A percentile compares a stretch with the other conserved stretches of the same genome.
Evolutionary conservation across 192 early-diverging fungal genomes (phyloP).

Genomic region (Chytriomyces hyalinus): DNA sequence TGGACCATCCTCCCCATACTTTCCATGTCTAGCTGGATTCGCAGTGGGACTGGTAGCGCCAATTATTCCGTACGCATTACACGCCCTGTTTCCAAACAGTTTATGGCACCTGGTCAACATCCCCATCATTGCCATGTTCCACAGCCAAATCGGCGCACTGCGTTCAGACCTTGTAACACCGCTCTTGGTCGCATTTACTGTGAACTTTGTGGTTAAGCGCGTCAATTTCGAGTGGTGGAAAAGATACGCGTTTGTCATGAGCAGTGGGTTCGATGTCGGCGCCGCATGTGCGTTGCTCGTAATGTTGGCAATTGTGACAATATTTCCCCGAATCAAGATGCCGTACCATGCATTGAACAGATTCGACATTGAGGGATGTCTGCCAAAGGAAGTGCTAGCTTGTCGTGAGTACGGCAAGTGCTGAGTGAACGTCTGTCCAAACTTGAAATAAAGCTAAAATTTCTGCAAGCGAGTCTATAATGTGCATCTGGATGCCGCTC

Average conservation of each 20-base stretch:
- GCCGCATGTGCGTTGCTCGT: slow-evolving; percentile 8
- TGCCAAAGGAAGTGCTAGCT: not conserved
- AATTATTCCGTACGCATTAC: slow-evolving; percentile 34
- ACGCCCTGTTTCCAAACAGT: slow-evolving; percentile 25
- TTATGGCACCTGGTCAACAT: slow-evolving; percentile 39
- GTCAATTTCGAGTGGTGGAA: slow-evolving; percentile 54
- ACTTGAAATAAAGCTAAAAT: no score
- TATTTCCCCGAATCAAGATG: not conserved
- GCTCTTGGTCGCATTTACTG: slow-evolving; percentile 51
- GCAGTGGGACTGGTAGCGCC: slow-evolving; percentile 43
- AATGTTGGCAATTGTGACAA: not conserved
- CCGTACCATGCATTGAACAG: slow-evolving; percentile 17
- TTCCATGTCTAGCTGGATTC: slow-evolving; percentile 29
- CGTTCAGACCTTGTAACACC: slow-evolving; percentile 47
- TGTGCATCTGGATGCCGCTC: no score
- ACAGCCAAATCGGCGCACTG: not conserved
- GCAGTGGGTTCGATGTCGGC: slow-evolving; percentile 64
- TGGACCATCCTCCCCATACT: slow-evolving; percentile 41
- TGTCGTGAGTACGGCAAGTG: no score
- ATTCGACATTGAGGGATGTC: slow-evolving; percentile 27
- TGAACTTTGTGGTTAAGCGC: slow-evolving; percentile 49
- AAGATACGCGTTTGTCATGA: slow-evolving; percentile 59
- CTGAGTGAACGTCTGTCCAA: no score
- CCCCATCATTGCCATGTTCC: slow-evolving; percentile 29
- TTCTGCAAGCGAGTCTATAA: no score